These are phyloP conservation scores for Globomyces sp. DNA, from an alignment of 371 early-diverging fungal genomes.

Conservation along the genomic window DNA sequence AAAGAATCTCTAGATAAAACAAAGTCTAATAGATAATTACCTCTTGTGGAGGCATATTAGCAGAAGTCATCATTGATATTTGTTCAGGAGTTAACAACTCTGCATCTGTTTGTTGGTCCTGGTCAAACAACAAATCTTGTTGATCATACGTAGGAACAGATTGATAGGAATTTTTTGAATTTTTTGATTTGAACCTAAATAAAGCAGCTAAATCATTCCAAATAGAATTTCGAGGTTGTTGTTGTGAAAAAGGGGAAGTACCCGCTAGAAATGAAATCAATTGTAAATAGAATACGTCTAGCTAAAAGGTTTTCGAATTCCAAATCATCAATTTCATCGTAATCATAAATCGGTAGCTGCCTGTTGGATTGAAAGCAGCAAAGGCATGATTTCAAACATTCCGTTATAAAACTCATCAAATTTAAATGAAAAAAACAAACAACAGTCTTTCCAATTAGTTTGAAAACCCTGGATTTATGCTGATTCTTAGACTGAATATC, in stretches of 20 bases:
- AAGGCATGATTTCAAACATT: conserved; percentile 10
- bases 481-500: too few relatives aligned
- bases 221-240: neutral
- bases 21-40: neutral
- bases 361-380: conserved; percentile 12
- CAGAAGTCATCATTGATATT: conserved; percentile 1
- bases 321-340: conserved; percentile 38
- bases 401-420: too few relatives aligned
- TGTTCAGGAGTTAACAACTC: conserved; percentile 12
- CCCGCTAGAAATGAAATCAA: neutral
- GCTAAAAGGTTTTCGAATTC: conserved; percentile 36
- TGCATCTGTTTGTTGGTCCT: conserved; percentile 4
- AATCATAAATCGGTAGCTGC: conserved; percentile 25
- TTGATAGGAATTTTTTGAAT: conserved; percentile 5
- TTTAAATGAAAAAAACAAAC: too few relatives aligned
- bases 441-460: too few relatives aligned
- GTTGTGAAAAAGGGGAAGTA: neutral
- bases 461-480: too few relatives aligned
- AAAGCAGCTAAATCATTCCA: conserved; percentile 14
- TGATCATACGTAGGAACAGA: conserved; percentile 10
- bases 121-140: conserved; percentile 10
- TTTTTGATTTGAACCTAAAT: conserved; percentile 4
- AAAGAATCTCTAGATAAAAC: neutral
- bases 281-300: neutral
- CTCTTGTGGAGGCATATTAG: neutral